These are phyloP conservation scores for Erodium moschatum DNA, from an alignment of 441 rosid species.

Conservation along the genomic window DNA sequence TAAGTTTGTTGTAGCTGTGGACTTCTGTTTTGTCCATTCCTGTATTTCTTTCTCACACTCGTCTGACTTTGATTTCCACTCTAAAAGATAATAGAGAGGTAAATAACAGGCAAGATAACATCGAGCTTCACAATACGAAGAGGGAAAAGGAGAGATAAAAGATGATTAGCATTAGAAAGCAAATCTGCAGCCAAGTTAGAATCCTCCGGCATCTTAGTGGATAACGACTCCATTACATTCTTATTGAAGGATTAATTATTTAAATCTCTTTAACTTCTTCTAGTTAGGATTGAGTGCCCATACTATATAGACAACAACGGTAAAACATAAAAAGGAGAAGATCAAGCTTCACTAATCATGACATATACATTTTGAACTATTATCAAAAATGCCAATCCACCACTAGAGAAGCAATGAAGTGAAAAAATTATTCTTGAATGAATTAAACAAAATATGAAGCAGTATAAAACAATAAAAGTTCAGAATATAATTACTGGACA, in stretches of 20 bases:
- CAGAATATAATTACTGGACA: conserved; percentile 1
- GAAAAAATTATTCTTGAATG: neutral
- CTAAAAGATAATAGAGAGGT: conserved; percentile 31
- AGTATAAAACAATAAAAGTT: neutral
- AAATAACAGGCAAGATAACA: conserved; percentile 10
- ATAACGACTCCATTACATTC: conserved; percentile 2
- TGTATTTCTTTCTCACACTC: conserved; percentile 84
- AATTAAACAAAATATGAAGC: conserved; percentile 2
- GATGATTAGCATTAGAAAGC: conserved; percentile 9
- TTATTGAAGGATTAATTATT: neutral
- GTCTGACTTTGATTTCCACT: conserved; percentile 80
- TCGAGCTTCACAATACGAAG: neutral
- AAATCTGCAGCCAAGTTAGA: conserved; percentile 5
- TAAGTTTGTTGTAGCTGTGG: conserved; percentile 65
- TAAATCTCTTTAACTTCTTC: neutral
- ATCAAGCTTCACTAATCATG: neutral
- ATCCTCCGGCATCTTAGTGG: neutral
- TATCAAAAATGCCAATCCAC: neutral
- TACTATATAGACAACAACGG: neutral
- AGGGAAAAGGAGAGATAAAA: neutral
- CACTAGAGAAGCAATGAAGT: neutral
- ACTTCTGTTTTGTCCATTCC: conserved; percentile 84
- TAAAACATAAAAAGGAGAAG: no score
- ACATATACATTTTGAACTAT: neutral
- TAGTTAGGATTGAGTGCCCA: neutral